Evolutionary conservation across 306 rosid species (phyloP).

Genomic region (Vachellia collinsii): DNA sequence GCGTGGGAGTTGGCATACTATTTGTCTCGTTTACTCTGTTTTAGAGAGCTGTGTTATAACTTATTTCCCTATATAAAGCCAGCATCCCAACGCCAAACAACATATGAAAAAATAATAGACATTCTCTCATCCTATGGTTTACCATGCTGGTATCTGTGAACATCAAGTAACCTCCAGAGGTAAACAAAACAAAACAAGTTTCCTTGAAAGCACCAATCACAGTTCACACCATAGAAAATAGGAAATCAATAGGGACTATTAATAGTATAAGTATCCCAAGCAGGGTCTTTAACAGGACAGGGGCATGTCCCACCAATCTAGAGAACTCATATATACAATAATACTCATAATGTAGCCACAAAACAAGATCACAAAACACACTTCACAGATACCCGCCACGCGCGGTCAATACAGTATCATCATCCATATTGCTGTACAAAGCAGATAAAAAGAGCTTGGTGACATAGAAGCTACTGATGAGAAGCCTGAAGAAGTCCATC

Average conservation of each 20-base stretch:
- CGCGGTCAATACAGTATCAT: neutral
- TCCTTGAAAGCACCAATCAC: slow-evolving; percentile 7
- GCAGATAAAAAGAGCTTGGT: slow-evolving; percentile 19
- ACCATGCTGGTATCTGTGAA: neutral
- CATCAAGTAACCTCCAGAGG: slow-evolving; percentile 7
- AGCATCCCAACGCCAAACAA: slow-evolving; percentile 36
- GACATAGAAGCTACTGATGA: slow-evolving; percentile 38
- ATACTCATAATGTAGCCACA: neutral
- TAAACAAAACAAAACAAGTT: neutral
- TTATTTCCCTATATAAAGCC: no score
- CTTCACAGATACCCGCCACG: slow-evolving; percentile 24
- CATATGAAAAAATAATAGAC: neutral
- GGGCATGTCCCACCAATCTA: neutral
- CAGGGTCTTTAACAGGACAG: neutral
- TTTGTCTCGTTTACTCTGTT: slow-evolving; percentile 9
- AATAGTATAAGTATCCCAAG: slow-evolving; percentile 1
- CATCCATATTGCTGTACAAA: slow-evolving; percentile 21
- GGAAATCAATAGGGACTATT: neutral
- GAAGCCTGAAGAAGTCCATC: slow-evolving; percentile 92
- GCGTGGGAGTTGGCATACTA: neutral
- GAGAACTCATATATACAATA: slow-evolving; percentile 1
- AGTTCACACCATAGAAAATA: slow-evolving; percentile 9
- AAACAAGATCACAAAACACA: slow-evolving; percentile 16
- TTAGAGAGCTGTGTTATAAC: neutral
- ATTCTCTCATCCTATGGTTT: no score